Conservation (phyloP, 495 filamentous ascomycete species). For the Zalerion maritima region DNA sequence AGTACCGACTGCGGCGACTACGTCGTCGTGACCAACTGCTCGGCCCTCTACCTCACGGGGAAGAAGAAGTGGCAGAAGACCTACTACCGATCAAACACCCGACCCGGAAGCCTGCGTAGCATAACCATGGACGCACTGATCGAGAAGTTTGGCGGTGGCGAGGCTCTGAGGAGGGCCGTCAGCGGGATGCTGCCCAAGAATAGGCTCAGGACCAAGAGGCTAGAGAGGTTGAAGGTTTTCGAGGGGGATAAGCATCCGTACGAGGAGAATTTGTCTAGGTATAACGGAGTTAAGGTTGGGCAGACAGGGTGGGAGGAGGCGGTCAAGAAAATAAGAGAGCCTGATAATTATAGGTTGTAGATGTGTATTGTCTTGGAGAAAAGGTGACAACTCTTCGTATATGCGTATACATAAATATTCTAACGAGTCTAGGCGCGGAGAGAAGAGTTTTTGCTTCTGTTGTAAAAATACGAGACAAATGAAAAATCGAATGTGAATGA, state of each 20-base stretch:
- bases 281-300: constrained; percentile 42
- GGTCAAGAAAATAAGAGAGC: constrained; percentile 24
- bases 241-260: constrained; percentile 86
- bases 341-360: constrained; percentile 27
- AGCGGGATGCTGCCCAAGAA: constrained; percentile 98
- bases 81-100: constrained; percentile 87
- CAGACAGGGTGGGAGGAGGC: constrained; percentile 28
- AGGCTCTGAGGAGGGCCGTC: constrained; percentile 84
- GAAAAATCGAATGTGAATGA: too few relatives aligned
- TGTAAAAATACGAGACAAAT: too few relatives aligned
- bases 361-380: too few relatives aligned
- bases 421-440: too few relatives aligned
- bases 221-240: constrained; percentile 89
- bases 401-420: too few relatives aligned
- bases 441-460: too few relatives aligned
- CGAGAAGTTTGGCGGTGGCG: constrained; percentile 83
- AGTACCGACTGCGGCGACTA: constrained; percentile 98
- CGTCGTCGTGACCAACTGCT: constrained; percentile 83
- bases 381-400: too few relatives aligned
- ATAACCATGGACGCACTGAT: constrained; percentile 94
- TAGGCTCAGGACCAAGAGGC: constrained; percentile 63
- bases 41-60: constrained; percentile 73
- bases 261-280: constrained; percentile 69
- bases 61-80: constrained; percentile 85
- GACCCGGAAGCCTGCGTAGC: constrained; percentile 70